Conservation (phyloP, 768 basidiomycete genomes). For the Lentinula sp. region DNA sequence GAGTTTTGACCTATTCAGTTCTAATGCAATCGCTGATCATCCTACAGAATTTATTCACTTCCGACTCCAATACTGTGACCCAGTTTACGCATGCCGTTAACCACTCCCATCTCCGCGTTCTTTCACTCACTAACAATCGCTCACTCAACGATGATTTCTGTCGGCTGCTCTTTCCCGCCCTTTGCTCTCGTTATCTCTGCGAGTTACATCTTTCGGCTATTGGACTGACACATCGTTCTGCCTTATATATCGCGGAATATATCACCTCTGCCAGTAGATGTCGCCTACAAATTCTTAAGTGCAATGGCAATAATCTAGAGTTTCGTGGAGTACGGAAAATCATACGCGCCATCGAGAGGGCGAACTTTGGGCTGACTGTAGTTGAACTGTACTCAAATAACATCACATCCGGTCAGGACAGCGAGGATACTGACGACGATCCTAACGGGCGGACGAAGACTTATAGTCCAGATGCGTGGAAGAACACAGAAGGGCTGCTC, state of each 20-base stretch:
- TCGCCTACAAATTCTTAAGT: slow-evolving; percentile 40
- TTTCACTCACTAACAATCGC: slow-evolving; percentile 47
- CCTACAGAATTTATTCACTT: slow-evolving; percentile 34
- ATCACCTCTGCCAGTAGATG: slow-evolving; percentile 43
- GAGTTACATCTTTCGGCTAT: slow-evolving; percentile 53
- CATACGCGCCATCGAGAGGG: slow-evolving; percentile 33
- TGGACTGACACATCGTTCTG: slow-evolving; percentile 35
- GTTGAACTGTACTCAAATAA: slow-evolving; percentile 47
- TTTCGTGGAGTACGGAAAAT: slow-evolving; percentile 37
- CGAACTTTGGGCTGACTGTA: slow-evolving; percentile 41
- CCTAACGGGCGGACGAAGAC: slow-evolving; percentile 14
- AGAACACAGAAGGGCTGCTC: slow-evolving; percentile 26
- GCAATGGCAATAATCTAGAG: slow-evolving; percentile 52
- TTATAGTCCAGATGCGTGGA: slow-evolving; percentile 24
- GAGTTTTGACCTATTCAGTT: slow-evolving; percentile 15
- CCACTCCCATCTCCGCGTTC: slow-evolving; percentile 40
- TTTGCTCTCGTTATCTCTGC: slow-evolving; percentile 42
- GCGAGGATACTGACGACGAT: slow-evolving; percentile 31
- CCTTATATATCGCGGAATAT: slow-evolving; percentile 39
- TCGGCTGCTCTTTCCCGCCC: slow-evolving; percentile 39
- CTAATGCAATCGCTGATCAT: slow-evolving; percentile 13
- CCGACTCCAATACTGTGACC: slow-evolving; percentile 25
- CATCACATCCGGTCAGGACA: slow-evolving; percentile 35
- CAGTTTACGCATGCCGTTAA: slow-evolving; percentile 48
- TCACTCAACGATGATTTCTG: slow-evolving; percentile 46